Base-by-base conservation (phyloP, 1,284 basidiomycete species). In the Omphalotus olearius region DNA sequence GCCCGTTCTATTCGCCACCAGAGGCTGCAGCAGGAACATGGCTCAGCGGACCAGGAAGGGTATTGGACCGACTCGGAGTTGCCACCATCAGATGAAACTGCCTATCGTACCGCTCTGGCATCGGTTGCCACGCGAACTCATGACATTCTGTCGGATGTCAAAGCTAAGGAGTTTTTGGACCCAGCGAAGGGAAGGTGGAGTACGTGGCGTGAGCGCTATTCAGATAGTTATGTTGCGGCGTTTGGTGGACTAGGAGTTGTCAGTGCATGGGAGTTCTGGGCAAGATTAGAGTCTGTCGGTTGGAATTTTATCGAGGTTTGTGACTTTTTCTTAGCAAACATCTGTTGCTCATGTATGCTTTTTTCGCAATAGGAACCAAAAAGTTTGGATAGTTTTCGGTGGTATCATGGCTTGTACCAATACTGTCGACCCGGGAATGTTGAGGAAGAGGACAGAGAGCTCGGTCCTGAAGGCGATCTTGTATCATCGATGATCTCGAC, bases 231-330 rank as follows among this genome's bases (percentile, higher is more conserved):
- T 69, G 72, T 78, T 2, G 85, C 87, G 44, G 94, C 94, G 3
- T 98, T 90, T 81, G 94, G 93, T 45, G 91, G 92, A 2, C 72
- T 97, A 42, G 91, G 88, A 0, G 79, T 96, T 51, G 86, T 96
- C 0, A 87, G 88, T 53, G 91, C 91, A 36, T 98, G 95, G 94
- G 94, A 97, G 69, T 97, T 96, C 66, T 98, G 93, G 93, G 84
- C 84, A 17, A 75, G 93, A 48, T 72, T 93, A 45, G 95, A 98
- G 69, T 79, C 89, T 64, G 71, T 90, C 3, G 85, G 85, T 2
- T 97, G 95, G 93, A 85, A 93, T 64, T 90, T 90, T 38, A 75
- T 95, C 26, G 80, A 88, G 69, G 91, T 91, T 62, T 59, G 79
- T 70, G 20, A 33, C 30, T 42, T 39, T 53, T 42, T 48, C 9